Percentiles rank a stretch among this genome's conserved stretches.
Evolutionary conservation across 306 rosid genomes (phyloP).

Genomic region (Malus sieversii): DNA sequence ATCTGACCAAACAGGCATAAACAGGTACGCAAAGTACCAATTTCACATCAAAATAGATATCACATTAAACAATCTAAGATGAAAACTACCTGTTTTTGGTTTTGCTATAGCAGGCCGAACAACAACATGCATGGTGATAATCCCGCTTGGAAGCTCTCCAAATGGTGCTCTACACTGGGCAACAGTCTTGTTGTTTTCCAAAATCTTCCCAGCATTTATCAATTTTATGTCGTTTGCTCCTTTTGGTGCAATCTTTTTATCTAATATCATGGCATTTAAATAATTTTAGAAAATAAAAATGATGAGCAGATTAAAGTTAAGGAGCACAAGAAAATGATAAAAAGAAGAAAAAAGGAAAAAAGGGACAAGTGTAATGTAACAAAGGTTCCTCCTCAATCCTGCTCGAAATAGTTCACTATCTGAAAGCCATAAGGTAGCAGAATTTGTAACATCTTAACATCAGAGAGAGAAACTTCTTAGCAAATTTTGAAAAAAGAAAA

Average conservation of each 20-base stretch:
- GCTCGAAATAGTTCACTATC: neutral
- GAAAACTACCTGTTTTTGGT: conserved; percentile 68
- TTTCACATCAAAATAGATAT: neutral
- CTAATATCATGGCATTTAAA: conserved; percentile 29
- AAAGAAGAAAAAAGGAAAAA: no score
- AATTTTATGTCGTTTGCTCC: conserved; percentile 77
- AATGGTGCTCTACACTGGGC: conserved; percentile 82
- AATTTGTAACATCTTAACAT: neutral
- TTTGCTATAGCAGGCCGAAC: conserved; percentile 80
- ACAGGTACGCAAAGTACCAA: neutral
- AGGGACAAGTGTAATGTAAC: neutral
- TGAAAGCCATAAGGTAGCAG: neutral
- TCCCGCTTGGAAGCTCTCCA: conserved; percentile 69
- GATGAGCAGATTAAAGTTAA: neutral
- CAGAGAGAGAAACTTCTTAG: neutral
- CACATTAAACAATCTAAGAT: neutral
- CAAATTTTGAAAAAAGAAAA: neutral
- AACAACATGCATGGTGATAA: conserved; percentile 89
- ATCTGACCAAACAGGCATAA: neutral
- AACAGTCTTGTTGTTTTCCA: conserved; percentile 89
- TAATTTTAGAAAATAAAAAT: conserved; percentile 1
- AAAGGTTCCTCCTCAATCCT: neutral
- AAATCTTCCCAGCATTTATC: conserved; percentile 75
- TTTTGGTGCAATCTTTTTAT: conserved; percentile 70
- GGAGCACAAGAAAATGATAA: neutral